These are phyloP conservation scores for Ilyonectria robusta DNA, from an alignment of 2,329 filamentous ascomycete genomes.

Conservation along the genomic window DNA sequence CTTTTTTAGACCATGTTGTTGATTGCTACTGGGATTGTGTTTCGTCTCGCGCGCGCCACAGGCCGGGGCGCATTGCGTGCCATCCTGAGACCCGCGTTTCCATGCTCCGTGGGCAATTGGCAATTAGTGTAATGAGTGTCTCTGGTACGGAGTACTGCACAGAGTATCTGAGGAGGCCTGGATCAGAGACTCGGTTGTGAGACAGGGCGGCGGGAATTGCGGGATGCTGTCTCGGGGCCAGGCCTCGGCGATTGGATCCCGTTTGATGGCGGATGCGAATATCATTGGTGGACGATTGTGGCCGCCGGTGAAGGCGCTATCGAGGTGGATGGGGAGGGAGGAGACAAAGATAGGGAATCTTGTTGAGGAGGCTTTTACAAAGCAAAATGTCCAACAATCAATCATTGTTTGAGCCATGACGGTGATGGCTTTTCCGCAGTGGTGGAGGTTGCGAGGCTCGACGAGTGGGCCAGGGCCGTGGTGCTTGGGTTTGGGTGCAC, in stretches of 20 bases:
- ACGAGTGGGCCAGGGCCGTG: conserved; percentile 16
- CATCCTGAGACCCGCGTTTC: conserved; percentile 8
- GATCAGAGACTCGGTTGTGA: conserved; percentile 10
- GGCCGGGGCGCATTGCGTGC: conserved; percentile 1
- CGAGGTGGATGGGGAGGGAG: background rate
- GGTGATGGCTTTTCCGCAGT: background rate
- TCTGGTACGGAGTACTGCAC: background rate
- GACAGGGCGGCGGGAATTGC: conserved; percentile 24
- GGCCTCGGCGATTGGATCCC: background rate
- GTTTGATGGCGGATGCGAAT: background rate
- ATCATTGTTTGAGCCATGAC: background rate
- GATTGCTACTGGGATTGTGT: conserved; percentile 36
- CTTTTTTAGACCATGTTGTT: conserved; percentile 6
- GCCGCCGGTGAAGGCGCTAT: background rate
- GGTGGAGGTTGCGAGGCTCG: conserved; percentile 2
- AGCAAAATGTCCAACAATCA: background rate
- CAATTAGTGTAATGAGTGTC: background rate
- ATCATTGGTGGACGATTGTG: background rate
- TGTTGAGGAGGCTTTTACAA: background rate
- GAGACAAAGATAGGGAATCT: background rate
- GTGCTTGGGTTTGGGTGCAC: conserved; percentile 19
- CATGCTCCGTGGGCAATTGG: background rate
- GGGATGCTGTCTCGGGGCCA: conserved; percentile 21
- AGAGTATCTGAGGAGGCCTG: background rate
- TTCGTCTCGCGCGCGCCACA: conserved; percentile 47